Conservation (phyloP, 495 filamentous ascomycete genomes). For the Daldinia bambusicola region DNA sequence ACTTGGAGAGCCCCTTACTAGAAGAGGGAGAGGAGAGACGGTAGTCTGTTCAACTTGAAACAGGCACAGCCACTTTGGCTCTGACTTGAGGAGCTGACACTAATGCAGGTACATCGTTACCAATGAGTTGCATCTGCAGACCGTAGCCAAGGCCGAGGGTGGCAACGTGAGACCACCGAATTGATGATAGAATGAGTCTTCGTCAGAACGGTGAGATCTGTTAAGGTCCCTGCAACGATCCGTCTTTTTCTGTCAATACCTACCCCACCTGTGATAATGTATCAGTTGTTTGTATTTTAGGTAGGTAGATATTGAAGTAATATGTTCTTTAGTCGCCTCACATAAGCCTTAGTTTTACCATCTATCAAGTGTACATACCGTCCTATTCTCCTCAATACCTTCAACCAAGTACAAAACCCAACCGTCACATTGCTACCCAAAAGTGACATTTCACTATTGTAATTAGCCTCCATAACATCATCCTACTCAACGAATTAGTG, state of each 20-base stretch:
- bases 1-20: slow-evolving; percentile 11
- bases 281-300: slow-evolving; percentile 4
- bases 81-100: slow-evolving; percentile 26
- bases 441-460: slow-evolving; percentile 10
- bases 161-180: slow-evolving; percentile 34
- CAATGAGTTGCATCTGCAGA: slow-evolving; percentile 32
- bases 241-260: slow-evolving; percentile 24
- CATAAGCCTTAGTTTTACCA: slow-evolving; percentile 5
- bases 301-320: no score
- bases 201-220: slow-evolving; percentile 23
- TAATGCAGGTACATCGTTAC: slow-evolving; percentile 47
- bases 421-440: not conserved
- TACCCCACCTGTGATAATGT: slow-evolving; percentile 7
- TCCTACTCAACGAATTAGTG: slow-evolving; percentile 11
- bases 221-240: slow-evolving; percentile 34
- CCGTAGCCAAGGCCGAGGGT: slow-evolving; percentile 21
- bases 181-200: slow-evolving; percentile 20
- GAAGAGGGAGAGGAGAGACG: slow-evolving; percentile 20
- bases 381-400: not conserved
- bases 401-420: not conserved
- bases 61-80: slow-evolving; percentile 44
- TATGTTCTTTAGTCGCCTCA: slow-evolving; percentile 26
- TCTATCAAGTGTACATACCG: no score
- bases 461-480: slow-evolving; percentile 13
- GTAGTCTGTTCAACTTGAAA: slow-evolving; percentile 45